Evolutionary conservation across 2,329 filamentous ascomycete species (phyloP).

Genomic region (Arthroderma uncinatum): DNA sequence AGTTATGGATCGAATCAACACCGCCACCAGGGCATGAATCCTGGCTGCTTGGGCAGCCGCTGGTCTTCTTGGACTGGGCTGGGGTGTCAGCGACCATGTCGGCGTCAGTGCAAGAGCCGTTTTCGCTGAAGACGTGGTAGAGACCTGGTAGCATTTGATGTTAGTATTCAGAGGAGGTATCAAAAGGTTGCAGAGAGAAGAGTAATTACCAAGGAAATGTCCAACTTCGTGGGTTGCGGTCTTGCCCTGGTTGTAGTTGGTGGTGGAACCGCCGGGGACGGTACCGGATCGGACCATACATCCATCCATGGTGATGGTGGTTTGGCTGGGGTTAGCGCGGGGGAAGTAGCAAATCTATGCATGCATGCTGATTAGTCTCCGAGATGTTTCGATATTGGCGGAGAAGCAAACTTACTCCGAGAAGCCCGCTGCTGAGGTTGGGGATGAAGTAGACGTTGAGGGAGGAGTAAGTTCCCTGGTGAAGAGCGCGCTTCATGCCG

Average conservation of each 20-base stretch:
- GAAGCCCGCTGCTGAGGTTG: slow-evolving; percentile 6
- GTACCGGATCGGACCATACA: slow-evolving; percentile 16
- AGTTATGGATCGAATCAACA: slow-evolving; percentile 25
- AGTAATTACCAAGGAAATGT: slow-evolving; percentile 22
- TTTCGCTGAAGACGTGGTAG: slow-evolving; percentile 21
- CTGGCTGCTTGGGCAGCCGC: slow-evolving; percentile 20
- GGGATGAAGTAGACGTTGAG: slow-evolving; percentile 22
- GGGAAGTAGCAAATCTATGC: slow-evolving; percentile 15
- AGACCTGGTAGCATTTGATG: slow-evolving; percentile 12
- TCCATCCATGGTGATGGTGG: slow-evolving; percentile 19
- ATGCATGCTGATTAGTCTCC: neutral
- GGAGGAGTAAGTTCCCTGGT: slow-evolving; percentile 19
- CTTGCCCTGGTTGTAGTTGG: slow-evolving; percentile 18
- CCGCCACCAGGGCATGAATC: slow-evolving; percentile 23
- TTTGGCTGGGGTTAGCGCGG: slow-evolving; percentile 12
- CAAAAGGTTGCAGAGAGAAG: neutral
- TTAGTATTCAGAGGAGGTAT: neutral
- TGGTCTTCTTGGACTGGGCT: slow-evolving; percentile 16
- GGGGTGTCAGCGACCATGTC: slow-evolving; percentile 24
- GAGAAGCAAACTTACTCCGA: slow-evolving; percentile 6
- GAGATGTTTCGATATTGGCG: neutral
- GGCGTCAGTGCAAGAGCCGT: slow-evolving; percentile 20
- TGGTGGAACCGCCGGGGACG: slow-evolving; percentile 18
- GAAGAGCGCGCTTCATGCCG: slow-evolving; percentile 15
- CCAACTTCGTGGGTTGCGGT: slow-evolving; percentile 25